Evolutionary conservation across 306 rosid genomes (phyloP), one percentile per base, ranked within the genome.

Genomic region (Ochetophila trinervis): DNA sequence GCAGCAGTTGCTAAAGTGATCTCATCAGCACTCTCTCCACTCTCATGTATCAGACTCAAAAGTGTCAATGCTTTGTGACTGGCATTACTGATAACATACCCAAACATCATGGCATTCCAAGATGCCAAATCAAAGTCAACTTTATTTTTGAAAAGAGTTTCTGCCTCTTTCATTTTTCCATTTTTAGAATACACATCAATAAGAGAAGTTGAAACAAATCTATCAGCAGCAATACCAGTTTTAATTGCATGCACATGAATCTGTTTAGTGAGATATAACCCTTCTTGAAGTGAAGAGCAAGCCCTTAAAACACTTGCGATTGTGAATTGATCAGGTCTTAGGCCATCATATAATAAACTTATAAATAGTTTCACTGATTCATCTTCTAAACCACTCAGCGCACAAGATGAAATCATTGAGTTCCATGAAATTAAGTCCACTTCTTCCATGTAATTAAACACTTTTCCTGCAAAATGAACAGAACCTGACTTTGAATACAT

Each of bases 91-190:
- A 32, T 63, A 67, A 86, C 70, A 48, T 83, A 79, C 18, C 94
- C 96, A 66, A 71, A 83, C 89, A 86, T 91, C 89, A 91, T 75
- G 32, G 97, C 90, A 74, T 88, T 88, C 93, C 95, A 87, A 52
- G 86, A 83, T 19, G 94, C 93, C 77, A 91, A 69, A 74, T 88
- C 86, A 74, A 85, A 82, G 63, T 71, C 81, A 65, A 79, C 76
- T 65, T 81, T 81, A 64, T 69, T 76, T 34, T 37, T 69, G 48
- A 91, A 77, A 69, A 88, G 75, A 65, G 68, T 51, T 60, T 81
- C 83, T 0, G 96, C 93, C 65, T 91, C 94, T 30, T 79, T 81
- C 82, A 86, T 78, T 71, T 81, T 77, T 66, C 88, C 91, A 66
- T 80, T 83, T 86, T 70, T 79, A 51, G 82, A 80, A 77, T 91